Evolutionary conservation across 805 yeast genomes (phyloP).

Genomic region (Wickerhamomyces bovis): DNA sequence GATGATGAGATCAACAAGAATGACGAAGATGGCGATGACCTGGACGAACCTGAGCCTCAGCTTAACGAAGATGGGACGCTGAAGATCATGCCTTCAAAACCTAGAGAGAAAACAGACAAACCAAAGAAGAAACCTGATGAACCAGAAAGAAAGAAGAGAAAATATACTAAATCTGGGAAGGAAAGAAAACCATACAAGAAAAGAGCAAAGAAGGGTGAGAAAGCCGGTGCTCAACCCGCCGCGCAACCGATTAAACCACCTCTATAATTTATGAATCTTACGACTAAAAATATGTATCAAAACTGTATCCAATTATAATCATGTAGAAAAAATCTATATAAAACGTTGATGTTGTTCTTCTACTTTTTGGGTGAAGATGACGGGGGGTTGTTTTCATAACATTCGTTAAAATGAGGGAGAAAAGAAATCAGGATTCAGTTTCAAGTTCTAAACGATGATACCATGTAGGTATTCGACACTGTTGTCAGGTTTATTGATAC

Average conservation of each 20-base stretch:
- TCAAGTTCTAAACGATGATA: constrained; percentile 8
- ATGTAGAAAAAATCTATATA: background rate
- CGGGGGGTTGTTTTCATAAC: background rate
- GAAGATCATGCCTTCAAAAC: constrained; percentile 15
- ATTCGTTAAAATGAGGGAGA: background rate
- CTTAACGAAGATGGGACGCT: constrained; percentile 10
- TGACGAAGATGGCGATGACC: constrained; percentile 12
- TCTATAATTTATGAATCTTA: background rate
- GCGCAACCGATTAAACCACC: background rate
- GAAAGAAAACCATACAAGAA: constrained; percentile 29
- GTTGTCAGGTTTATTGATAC: constrained; percentile 33
- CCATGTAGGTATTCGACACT: constrained; percentile 17
- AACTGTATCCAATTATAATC: no score
- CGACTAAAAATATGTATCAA: background rate
- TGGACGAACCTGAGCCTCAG: constrained; percentile 1
- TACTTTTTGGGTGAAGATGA: no score
- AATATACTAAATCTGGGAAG: constrained; percentile 26
- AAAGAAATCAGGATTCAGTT: background rate
- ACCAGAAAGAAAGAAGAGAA: constrained; percentile 22
- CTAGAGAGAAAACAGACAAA: constrained; percentile 1
- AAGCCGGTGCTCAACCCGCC: constrained; percentile 1
- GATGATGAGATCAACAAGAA: constrained; percentile 24
- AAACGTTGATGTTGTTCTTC: background rate
- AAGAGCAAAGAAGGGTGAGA: constrained; percentile 24
- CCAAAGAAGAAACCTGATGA: constrained; percentile 12